Conservation (phyloP, 257 asterid species). For the Solanum appendiculatum region DNA sequence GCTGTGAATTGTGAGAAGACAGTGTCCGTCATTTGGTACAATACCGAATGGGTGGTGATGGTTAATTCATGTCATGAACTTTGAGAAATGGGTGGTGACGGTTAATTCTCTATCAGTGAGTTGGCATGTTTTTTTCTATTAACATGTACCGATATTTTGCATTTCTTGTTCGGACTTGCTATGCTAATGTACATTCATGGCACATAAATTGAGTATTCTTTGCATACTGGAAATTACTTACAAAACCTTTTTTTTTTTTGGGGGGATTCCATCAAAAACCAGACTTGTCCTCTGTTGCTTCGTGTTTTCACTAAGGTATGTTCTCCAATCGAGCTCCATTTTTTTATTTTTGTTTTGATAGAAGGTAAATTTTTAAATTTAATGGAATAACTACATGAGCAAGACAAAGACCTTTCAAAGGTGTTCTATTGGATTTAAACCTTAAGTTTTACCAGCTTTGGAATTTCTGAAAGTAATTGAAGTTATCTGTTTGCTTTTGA, state of each 20-base stretch:
- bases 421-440: background rate
- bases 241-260: background rate
- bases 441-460: background rate
- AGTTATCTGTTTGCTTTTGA: background rate
- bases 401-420: background rate
- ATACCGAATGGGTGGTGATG: background rate
- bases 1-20: background rate
- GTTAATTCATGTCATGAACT: background rate
- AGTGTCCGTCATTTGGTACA: background rate
- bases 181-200: background rate
- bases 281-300: background rate
- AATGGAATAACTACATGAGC: background rate
- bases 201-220: background rate
- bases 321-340: background rate
- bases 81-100: background rate
- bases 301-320: slow-evolving; percentile 2
- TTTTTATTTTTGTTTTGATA: background rate
- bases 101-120: background rate
- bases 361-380: background rate
- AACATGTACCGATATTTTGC: background rate
- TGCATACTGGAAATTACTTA: background rate
- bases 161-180: background rate
- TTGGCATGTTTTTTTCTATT: background rate
- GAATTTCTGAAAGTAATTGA: background rate
- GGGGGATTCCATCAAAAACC: background rate